Evolutionary conservation across 2,329 filamentous ascomycete species (phyloP).

Genomic region (Pyrenochaeta sp.): DNA sequence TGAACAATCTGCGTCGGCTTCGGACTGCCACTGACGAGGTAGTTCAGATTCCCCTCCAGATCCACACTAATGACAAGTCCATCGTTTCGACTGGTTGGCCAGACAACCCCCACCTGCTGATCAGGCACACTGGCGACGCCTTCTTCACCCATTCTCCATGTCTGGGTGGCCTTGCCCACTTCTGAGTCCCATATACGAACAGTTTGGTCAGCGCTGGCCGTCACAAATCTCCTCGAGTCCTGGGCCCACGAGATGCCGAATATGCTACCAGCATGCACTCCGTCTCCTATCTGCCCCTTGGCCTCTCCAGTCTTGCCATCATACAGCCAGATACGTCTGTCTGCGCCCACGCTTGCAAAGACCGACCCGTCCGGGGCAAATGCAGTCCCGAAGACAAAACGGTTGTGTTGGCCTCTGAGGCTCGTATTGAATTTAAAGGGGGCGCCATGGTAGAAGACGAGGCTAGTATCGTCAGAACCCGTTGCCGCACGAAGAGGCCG

Average conservation of each 20-base stretch:
- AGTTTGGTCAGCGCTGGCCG: conserved; percentile 92
- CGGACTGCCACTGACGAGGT: conserved; percentile 76
- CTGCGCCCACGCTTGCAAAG: conserved; percentile 90
- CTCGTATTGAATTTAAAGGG: conserved; percentile 97
- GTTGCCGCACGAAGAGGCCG: conserved; percentile 91
- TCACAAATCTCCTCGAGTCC: conserved; percentile 86
- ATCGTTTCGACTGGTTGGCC: conserved; percentile 82
- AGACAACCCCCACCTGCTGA: conserved; percentile 95
- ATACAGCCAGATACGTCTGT: conserved; percentile 91
- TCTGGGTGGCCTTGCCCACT: conserved; percentile 77
- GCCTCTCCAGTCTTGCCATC: conserved; percentile 95
- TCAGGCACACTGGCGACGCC: conserved; percentile 75
- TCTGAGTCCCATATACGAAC: conserved; percentile 95
- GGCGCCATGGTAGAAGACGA: conserved; percentile 92
- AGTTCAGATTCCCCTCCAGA: conserved; percentile 88
- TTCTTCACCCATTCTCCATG: conserved; percentile 84
- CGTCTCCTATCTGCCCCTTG: conserved; percentile 78
- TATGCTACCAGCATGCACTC: conserved; percentile 90
- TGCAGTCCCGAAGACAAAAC: conserved; percentile 85
- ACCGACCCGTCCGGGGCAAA: conserved; percentile 88
- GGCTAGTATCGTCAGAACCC: conserved; percentile 85
- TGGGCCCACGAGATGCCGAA: conserved; percentile 90
- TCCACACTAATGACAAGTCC: conserved; percentile 90
- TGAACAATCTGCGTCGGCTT: conserved; percentile 77
- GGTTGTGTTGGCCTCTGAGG: conserved; percentile 78